Evolutionary conservation across 2,329 filamentous ascomycete genomes (phyloP).

Genomic region (Botrytis fabae): DNA sequence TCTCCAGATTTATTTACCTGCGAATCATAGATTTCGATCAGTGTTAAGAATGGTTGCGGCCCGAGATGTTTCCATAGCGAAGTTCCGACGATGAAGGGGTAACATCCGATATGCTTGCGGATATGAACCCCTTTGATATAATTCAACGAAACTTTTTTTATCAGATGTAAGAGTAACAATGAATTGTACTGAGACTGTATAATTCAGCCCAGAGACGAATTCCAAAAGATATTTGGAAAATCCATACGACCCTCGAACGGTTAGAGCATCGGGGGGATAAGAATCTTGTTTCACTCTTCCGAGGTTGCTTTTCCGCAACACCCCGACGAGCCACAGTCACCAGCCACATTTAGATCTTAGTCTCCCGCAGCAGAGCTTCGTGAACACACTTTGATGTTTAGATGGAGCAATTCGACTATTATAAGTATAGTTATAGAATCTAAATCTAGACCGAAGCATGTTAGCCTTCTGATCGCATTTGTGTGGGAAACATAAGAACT

Average conservation of each 20-base stretch:
- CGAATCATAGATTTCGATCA: not conserved
- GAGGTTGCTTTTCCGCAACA: not conserved
- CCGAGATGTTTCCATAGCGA: not conserved
- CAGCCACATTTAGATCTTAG: not conserved
- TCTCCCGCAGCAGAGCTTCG: not conserved
- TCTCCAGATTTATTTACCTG: not conserved
- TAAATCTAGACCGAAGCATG: too few relatives aligned
- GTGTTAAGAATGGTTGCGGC: not conserved
- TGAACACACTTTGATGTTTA: too few relatives aligned
- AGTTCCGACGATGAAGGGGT: constrained; percentile 11
- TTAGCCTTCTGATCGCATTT: too few relatives aligned
- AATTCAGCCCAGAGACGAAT: not conserved
- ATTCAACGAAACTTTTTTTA: not conserved
- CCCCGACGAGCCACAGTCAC: not conserved
- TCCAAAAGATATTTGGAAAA: not conserved
- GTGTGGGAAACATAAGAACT: too few relatives aligned
- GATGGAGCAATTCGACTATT: too few relatives aligned
- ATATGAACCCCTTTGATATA: not conserved
- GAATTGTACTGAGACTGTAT: not conserved
- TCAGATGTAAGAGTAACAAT: not conserved
- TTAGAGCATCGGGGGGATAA: constrained; percentile 10
- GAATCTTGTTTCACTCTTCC: not conserved
- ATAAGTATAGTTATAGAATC: too few relatives aligned
- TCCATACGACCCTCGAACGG: not conserved
- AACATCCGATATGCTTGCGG: constrained; percentile 9